These are phyloP conservation scores for Blastobotrys proliferans DNA, from an alignment of 1,139 yeast genomes.

Conservation along the genomic window DNA sequence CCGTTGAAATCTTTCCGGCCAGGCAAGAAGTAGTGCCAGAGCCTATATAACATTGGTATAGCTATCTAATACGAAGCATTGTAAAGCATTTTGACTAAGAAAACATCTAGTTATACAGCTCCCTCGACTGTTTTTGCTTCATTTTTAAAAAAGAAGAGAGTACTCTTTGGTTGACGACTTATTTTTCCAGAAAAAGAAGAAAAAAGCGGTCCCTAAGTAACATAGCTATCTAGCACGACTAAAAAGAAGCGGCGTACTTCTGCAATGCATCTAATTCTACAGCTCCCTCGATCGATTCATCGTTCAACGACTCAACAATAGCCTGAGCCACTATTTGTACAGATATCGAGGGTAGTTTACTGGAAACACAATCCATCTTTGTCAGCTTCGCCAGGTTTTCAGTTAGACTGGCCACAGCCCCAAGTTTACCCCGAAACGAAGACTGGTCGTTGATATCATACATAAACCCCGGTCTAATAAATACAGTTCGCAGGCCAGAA, in stretches of 20 bases:
- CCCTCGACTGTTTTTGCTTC: no score
- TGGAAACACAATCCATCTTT: slow-evolving; percentile 40
- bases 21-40: no score
- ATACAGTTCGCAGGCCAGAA: slow-evolving; percentile 50
- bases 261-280: slow-evolving; percentile 47
- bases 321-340: slow-evolving; percentile 66
- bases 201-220: not conserved
- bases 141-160: not conserved
- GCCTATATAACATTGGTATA: no score
- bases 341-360: slow-evolving; percentile 55
- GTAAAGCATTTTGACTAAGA: no score
- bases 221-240: not conserved
- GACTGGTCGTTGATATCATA: slow-evolving; percentile 47
- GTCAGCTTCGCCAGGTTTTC: slow-evolving; percentile 22
- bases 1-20: slow-evolving; percentile 61
- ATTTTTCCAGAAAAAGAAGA: not conserved
- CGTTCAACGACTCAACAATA: slow-evolving; percentile 52
- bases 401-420: slow-evolving; percentile 13
- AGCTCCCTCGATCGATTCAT: slow-evolving; percentile 50
- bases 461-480: slow-evolving; percentile 81
- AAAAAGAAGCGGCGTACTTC: slow-evolving; percentile 22
- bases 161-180: not conserved
- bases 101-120: no score
- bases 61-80: no score
- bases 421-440: slow-evolving; percentile 15